Evolutionary conservation across 306 rosid species (phyloP).

Genomic region (Acacia acuminata): DNA sequence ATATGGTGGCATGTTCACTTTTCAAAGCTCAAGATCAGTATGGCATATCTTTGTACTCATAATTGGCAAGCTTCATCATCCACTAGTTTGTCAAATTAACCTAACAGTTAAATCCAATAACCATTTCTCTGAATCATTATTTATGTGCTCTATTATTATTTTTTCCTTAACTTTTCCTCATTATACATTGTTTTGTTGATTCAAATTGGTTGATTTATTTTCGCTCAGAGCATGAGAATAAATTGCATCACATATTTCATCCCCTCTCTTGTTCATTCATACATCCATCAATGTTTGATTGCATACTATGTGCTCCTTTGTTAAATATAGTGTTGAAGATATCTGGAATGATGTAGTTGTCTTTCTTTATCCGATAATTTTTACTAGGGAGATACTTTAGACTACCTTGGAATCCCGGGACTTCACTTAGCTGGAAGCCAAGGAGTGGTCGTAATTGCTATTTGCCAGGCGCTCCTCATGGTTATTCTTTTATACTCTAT

Average conservation of each 20-base stretch:
- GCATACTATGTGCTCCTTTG: background rate
- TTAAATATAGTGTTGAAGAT: background rate
- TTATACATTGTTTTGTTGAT: conserved; percentile 9
- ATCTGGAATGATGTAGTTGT: conserved; percentile 9
- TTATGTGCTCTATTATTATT: background rate
- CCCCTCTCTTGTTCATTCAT: background rate
- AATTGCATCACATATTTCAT: conserved; percentile 5
- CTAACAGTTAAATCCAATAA: background rate
- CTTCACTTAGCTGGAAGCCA: conserved; percentile 97
- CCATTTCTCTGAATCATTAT: background rate
- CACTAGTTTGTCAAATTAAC: background rate
- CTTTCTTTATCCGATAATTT: conserved; percentile 7
- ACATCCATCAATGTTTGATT: background rate
- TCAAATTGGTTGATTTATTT: conserved; percentile 14
- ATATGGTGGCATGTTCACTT: background rate
- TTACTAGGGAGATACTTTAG: conserved; percentile 86
- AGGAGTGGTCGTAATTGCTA: conserved; percentile 89
- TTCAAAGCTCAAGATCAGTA: background rate
- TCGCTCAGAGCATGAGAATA: conserved; percentile 26
- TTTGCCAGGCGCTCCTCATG: conserved; percentile 93
- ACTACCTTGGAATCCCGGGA: conserved; percentile 92
- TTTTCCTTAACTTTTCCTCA: background rate
- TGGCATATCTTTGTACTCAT: background rate
- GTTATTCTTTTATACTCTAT: conserved; percentile 42
- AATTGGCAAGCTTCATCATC: background rate